A percentile compares a stretch with the other conserved stretches of the same genome.
These are phyloP conservation scores for Durusdinium trenchii DNA, from an alignment of 73 alveolate genomes.

Conservation along the genomic window DNA sequence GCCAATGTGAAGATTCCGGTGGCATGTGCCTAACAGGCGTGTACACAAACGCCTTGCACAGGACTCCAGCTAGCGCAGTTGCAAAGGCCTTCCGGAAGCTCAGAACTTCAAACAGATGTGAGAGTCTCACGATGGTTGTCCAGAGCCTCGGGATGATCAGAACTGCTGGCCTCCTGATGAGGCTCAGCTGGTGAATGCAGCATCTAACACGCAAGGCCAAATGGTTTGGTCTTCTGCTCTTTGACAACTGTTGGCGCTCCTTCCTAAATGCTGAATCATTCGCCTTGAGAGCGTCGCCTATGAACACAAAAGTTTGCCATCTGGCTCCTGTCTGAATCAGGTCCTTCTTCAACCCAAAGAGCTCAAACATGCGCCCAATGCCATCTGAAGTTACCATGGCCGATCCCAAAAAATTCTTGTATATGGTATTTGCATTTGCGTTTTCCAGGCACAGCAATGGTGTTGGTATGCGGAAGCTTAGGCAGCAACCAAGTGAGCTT, in stretches of 20 bases:
- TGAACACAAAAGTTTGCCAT: neutral
- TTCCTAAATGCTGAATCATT: neutral
- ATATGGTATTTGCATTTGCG: neutral
- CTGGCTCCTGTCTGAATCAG: neutral
- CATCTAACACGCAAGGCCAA: neutral
- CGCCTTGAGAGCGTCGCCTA: conserved; percentile 21
- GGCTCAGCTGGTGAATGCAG: neutral
- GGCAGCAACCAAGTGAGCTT: neutral
- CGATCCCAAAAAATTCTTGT: neutral
- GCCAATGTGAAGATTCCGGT: neutral
- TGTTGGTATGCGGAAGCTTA: neutral
- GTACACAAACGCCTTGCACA: neutral
- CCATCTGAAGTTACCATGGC: neutral
- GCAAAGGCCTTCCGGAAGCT: neutral
- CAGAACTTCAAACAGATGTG: neutral
- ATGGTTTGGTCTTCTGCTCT: neutral
- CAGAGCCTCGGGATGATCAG: neutral
- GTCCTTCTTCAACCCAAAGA: neutral
- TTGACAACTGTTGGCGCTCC: neutral
- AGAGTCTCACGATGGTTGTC: neutral
- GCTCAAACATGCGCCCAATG: neutral
- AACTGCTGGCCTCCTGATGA: neutral
- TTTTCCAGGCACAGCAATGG: neutral
- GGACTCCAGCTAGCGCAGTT: neutral
- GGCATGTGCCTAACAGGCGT: neutral